Evolutionary conservation across 208 protist genomes (phyloP).

Genomic region (Leishmania braziliensis): DNA sequence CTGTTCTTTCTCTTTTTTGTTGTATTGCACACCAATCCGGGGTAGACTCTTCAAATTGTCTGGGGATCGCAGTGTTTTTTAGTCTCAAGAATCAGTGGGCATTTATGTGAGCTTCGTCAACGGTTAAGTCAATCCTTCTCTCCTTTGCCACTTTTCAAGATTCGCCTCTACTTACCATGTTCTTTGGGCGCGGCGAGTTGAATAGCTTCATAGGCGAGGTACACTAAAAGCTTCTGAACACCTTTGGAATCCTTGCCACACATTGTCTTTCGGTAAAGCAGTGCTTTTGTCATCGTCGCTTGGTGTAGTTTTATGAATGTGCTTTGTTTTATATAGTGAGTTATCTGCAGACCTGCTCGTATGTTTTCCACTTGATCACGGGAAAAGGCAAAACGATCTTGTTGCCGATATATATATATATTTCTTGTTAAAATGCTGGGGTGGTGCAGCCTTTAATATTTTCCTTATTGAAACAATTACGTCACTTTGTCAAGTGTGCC

Average conservation of each 20-base stretch:
- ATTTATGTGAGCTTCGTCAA: background rate
- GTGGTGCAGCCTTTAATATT: background rate
- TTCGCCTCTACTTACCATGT: background rate
- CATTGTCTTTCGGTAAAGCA: background rate
- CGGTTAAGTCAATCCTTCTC: background rate
- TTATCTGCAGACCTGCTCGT: background rate
- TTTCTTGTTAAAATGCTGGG: background rate
- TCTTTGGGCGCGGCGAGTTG: background rate
- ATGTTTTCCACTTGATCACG: background rate
- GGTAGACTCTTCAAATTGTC: background rate
- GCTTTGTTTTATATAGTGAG: background rate
- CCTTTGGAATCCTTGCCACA: background rate
- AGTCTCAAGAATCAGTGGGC: background rate
- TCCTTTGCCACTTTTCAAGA: background rate
- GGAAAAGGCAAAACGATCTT: background rate
- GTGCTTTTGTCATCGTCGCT: background rate
- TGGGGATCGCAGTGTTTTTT: background rate
- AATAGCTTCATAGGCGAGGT: background rate
- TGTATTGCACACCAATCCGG: background rate
- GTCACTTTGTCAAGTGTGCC: background rate
- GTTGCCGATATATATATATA: background rate
- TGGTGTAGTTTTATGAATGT: background rate
- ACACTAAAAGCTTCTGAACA: background rate
- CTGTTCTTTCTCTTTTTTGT: too few relatives aligned
- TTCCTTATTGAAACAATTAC: background rate